A percentile compares a stretch with the other conserved stretches of the same genome.
phyloP scores from a whole-genome alignment of 2,329 filamentous ascomycete species.

The Clonostachys rosea region DNA sequence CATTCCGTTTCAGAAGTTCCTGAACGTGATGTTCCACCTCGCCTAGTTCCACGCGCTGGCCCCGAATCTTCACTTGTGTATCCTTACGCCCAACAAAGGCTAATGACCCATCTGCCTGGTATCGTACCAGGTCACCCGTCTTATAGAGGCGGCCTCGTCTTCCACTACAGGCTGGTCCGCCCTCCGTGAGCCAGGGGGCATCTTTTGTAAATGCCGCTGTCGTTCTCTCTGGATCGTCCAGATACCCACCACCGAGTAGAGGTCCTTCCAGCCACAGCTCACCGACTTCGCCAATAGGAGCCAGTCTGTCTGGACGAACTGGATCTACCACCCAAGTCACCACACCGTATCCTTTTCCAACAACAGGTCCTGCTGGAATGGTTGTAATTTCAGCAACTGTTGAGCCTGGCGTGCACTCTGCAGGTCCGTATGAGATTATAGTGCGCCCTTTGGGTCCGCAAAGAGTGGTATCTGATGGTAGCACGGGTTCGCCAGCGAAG shows the following conservation, averaged over 20 bases:
- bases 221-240: conserved; percentile 46
- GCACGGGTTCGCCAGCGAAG: conserved; percentile 12
- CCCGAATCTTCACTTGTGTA: conserved; percentile 52
- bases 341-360: conserved; percentile 1
- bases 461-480: conserved; percentile 14
- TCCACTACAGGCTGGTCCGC: conserved; percentile 10
- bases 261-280: conserved; percentile 85
- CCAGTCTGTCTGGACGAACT: conserved; percentile 18
- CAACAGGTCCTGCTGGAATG: background rate
- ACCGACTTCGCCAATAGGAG: conserved; percentile 43
- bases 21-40: conserved; percentile 13
- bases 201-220: conserved; percentile 52
- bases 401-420: conserved; percentile 2
- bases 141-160: conserved; percentile 68
- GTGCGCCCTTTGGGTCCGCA: conserved; percentile 11
- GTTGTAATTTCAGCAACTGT: conserved; percentile 17
- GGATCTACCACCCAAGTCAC: conserved; percentile 33
- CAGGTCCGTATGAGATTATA: conserved; percentile 2
- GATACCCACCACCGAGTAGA: conserved; percentile 66
- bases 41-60: conserved; percentile 45
- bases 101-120: conserved; percentile 73
- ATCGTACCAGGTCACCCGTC: conserved; percentile 75
- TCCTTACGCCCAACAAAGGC: conserved; percentile 61
- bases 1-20: background rate
- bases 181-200: conserved; percentile 32